Conservation (phyloP, 768 basidiomycete genomes). For the Phaeolepiota aurea region DNA sequence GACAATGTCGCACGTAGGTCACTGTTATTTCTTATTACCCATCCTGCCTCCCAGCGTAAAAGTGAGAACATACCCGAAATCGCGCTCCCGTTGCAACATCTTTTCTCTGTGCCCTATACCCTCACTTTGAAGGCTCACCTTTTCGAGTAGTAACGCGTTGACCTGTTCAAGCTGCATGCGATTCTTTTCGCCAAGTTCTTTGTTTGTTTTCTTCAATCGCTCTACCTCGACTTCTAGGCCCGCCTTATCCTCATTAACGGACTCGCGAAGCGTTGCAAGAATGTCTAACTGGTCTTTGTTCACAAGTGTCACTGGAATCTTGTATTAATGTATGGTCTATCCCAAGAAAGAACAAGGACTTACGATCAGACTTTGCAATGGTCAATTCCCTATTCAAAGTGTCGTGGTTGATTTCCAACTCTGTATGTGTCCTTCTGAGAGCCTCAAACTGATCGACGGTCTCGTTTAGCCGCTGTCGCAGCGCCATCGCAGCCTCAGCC, state of each 20-base stretch:
- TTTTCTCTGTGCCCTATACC: constrained; percentile 85
- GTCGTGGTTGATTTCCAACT: constrained; percentile 65
- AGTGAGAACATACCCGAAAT: constrained; percentile 72
- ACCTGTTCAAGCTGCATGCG: constrained; percentile 88
- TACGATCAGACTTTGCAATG: constrained; percentile 81
- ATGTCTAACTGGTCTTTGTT: constrained; percentile 93
- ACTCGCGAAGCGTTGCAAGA: constrained; percentile 76
- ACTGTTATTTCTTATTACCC: constrained; percentile 23
- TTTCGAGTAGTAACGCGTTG: constrained; percentile 79
- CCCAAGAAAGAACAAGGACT: constrained; percentile 15
- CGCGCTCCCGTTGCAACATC: constrained; percentile 80
- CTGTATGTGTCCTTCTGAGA: constrained; percentile 58
- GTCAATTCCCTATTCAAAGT: constrained; percentile 59
- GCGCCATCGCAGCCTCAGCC: constrained; percentile 79
- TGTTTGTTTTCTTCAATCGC: constrained; percentile 56
- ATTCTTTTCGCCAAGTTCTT: constrained; percentile 73
- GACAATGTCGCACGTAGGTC: constrained; percentile 72
- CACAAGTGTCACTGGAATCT: constrained; percentile 67
- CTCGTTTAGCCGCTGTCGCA: constrained; percentile 83
- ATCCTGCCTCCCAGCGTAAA: too few species aligned
- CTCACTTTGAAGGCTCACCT: constrained; percentile 83
- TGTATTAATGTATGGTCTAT: constrained; percentile 4
- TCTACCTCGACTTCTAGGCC: constrained; percentile 63
- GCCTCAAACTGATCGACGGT: constrained; percentile 73
- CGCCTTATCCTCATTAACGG: constrained; percentile 82